Percentiles rank a stretch among this genome's conserved stretches.
phyloP scores from a whole-genome alignment of 2,329 filamentous ascomycete species.

The Didymella lethalis region DNA sequence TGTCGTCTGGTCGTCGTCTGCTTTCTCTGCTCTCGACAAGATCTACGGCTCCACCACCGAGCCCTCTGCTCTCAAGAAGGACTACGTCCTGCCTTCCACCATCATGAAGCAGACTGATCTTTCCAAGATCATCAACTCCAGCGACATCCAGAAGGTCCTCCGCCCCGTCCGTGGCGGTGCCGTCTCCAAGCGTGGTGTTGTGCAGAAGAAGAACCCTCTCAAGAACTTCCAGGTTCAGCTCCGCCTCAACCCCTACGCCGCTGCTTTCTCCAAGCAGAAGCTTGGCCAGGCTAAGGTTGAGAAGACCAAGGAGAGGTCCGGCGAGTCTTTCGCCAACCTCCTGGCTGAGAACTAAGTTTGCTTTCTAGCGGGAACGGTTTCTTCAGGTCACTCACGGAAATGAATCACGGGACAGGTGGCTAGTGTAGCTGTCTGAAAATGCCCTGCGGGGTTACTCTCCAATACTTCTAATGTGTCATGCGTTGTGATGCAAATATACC shows the following conservation, averaged over 20 bases:
- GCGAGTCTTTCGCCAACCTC: slow-evolving; percentile 60
- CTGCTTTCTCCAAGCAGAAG: slow-evolving; percentile 86
- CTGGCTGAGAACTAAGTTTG: slow-evolving; percentile 58
- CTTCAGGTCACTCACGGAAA: slow-evolving; percentile 30
- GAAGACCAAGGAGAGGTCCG: slow-evolving; percentile 64
- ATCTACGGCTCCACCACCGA: slow-evolving; percentile 95
- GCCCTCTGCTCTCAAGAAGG: slow-evolving; percentile 94
- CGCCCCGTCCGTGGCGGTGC: slow-evolving; percentile 89
- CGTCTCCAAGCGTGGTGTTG: slow-evolving; percentile 84
- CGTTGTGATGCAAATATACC: slow-evolving; percentile 20
- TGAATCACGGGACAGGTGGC: slow-evolving; percentile 36
- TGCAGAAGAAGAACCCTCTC: slow-evolving; percentile 99
- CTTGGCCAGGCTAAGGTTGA: slow-evolving; percentile 74
- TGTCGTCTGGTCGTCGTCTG: slow-evolving; percentile 97
- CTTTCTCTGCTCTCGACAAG: slow-evolving; percentile 94
- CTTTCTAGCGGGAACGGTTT: slow-evolving; percentile 35
- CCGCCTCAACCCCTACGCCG: slow-evolving; percentile 97
- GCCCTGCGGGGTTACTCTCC: slow-evolving; percentile 18
- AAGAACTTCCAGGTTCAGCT: slow-evolving; percentile 98
- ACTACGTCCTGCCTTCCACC: slow-evolving; percentile 96
- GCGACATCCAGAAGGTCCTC: slow-evolving; percentile 96
- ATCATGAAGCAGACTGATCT: slow-evolving; percentile 94
- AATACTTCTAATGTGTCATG: slow-evolving; percentile 10
- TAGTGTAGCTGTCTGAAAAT: slow-evolving; percentile 43
- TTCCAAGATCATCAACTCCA: slow-evolving; percentile 97